Conservation (phyloP, 495 filamentous ascomycete species). For the Pyrenula aspistea region DNA sequence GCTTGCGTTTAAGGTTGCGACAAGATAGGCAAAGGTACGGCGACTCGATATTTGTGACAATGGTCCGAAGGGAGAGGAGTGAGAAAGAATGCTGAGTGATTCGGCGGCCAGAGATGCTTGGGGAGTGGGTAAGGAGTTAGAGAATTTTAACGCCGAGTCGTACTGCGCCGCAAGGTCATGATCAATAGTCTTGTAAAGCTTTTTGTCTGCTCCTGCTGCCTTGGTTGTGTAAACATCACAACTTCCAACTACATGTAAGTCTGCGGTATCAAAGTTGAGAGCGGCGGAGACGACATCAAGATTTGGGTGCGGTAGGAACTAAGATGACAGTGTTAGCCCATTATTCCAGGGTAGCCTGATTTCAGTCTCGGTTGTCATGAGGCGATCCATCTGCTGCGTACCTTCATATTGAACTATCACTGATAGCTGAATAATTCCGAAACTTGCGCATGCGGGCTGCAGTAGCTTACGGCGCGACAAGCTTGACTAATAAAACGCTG, state of each 20-base stretch:
- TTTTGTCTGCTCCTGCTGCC: slow-evolving; percentile 87
- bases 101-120: slow-evolving; percentile 39
- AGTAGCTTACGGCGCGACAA: no score
- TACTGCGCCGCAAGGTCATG: slow-evolving; percentile 79
- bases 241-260: slow-evolving; percentile 78
- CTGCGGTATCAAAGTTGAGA: slow-evolving; percentile 85
- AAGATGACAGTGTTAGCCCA: slow-evolving; percentile 6
- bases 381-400: slow-evolving; percentile 1
- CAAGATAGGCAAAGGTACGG: slow-evolving; percentile 87
- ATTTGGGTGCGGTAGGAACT: slow-evolving; percentile 86
- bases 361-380: not conserved
- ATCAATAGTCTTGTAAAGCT: slow-evolving; percentile 91
- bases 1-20: slow-evolving; percentile 93
- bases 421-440: not conserved
- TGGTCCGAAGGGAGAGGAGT: slow-evolving; percentile 81
- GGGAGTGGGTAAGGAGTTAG: slow-evolving; percentile 69
- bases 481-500: no score
- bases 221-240: slow-evolving; percentile 98
- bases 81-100: slow-evolving; percentile 55
- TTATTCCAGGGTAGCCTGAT: not conserved
- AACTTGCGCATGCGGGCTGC: not conserved
- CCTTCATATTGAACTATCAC: slow-evolving; percentile 15
- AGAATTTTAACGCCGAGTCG: slow-evolving; percentile 70
- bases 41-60: slow-evolving; percentile 78
- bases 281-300: slow-evolving; percentile 81